Evolutionary conservation across 2,329 filamentous ascomycete species (phyloP).

Genomic region (Cladosporium sp.): DNA sequence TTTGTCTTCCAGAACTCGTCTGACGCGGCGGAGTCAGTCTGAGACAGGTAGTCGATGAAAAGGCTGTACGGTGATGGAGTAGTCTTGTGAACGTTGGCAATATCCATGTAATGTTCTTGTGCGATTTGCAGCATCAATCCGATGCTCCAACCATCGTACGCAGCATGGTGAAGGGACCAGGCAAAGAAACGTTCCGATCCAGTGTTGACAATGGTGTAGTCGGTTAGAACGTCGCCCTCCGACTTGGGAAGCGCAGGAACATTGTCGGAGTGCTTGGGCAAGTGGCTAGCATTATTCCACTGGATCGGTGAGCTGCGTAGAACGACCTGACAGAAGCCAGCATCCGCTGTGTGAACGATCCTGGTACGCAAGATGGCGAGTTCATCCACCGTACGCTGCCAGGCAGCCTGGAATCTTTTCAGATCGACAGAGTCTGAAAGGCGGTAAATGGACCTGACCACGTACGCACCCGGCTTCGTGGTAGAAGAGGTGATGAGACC

Average conservation of each 20-base stretch:
- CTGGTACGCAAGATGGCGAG: conserved; percentile 43
- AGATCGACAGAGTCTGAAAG: conserved; percentile 31
- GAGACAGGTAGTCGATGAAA: conserved; percentile 11
- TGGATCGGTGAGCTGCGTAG: not conserved
- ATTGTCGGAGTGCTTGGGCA: conserved; percentile 6
- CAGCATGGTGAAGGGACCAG: conserved; percentile 15
- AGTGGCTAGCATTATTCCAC: not conserved
- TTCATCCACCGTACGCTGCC: conserved; percentile 36
- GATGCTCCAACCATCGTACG: conserved; percentile 15
- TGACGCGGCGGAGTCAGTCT: not conserved
- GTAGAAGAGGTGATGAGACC: conserved; percentile 39
- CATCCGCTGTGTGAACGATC: conserved; percentile 39
- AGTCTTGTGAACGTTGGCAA: not conserved
- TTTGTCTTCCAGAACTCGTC: conserved; percentile 13
- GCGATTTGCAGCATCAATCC: conserved; percentile 9
- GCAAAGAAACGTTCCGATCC: conserved; percentile 13
- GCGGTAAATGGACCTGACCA: conserved; percentile 12
- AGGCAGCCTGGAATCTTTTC: conserved; percentile 38
- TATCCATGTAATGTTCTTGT: conserved; percentile 8
- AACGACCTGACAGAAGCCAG: conserved; percentile 42
- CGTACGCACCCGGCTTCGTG: conserved; percentile 11
- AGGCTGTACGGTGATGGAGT: conserved; percentile 5
- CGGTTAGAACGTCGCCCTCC: conserved; percentile 12
- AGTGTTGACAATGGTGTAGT: conserved; percentile 11
- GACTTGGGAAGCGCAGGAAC: conserved; percentile 8